Base-by-base conservation (phyloP, 768 basidiomycete genomes). In the Pleurotus eryngii region DNA sequence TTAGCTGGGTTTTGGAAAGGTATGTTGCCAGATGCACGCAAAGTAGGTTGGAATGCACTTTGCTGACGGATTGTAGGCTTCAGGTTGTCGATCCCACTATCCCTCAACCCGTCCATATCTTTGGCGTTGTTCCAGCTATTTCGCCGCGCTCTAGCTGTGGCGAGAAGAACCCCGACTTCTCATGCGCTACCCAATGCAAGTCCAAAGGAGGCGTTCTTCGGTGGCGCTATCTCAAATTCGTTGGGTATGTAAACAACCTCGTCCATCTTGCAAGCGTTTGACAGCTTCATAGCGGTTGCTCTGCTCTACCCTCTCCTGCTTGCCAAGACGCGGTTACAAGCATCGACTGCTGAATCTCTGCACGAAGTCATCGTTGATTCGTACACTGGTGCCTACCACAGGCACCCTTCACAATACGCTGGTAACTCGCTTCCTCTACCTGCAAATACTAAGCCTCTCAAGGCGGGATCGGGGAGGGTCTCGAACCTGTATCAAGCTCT, bases 221-320 rank as follows among this genome's bases (percentile, higher is more conserved):
- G 79, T n/a, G 83, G 74, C 1, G 83, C 84, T 0, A 68, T 81
- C 20, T 78, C 84, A 0, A 83, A 81, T 60, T 74, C 81, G 0
- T 67, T 83, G 40, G 80, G 78, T 70, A 55, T n/a, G 60, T 49
- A 4, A 14, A 12, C 38, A 45, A 48, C 30, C 2, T 15, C 18
- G n/a, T 35, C 14, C 43, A 9, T 9, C 43, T 35, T n/a, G 53
- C 37, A 51, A 12, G 43, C 14, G 20, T 26, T 11, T 27, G 15
- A 12, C 43, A 57, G 17, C 2, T 39, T 14, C 12, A 17, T 53
- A 75, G 82, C 82, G 0, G 70, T 76, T 5, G 64, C 72, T 0
- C 55, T 83, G 1, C 68, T 84, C 6, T 85, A 86, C 63, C 84
- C 84, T 0, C 71, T 85, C 26, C 82, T 85, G 17, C 75, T 86